Percentiles rank a stretch among this genome's conserved stretches.
These are phyloP conservation scores for Skeletonema grethae DNA, from an alignment of 108 stramenopile species.

Conservation along the genomic window DNA sequence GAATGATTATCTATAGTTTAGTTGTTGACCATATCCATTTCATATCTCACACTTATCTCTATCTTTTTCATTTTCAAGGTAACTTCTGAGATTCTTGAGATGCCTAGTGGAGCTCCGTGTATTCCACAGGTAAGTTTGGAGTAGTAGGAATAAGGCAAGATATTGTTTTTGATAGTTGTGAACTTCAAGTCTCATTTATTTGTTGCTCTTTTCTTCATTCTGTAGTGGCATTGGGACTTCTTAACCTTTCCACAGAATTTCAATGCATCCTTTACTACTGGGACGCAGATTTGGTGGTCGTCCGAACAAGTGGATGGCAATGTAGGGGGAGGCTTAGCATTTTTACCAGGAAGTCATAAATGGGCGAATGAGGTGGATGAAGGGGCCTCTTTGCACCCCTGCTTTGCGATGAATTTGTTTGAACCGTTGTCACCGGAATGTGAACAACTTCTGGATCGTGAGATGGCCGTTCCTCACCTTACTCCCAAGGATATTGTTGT, in stretches of 20 bases:
- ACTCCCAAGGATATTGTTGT: slow-evolving; percentile 7
- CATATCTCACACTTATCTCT: too few species aligned
- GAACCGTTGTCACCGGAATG: slow-evolving; percentile 2
- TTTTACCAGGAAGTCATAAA: background rate
- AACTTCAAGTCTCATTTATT: too few species aligned
- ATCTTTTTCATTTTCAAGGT: background rate
- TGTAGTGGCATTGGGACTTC: slow-evolving; percentile 11
- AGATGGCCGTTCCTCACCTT: background rate
- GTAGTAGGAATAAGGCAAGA: too few species aligned
- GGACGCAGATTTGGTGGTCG: slow-evolving; percentile 7
- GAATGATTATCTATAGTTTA: too few species aligned
- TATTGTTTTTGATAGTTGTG: too few species aligned
- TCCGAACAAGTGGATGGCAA: slow-evolving; percentile 3
- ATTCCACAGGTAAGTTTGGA: too few species aligned
- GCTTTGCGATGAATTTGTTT: slow-evolving; percentile 15
- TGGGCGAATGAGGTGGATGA: slow-evolving; percentile 12
- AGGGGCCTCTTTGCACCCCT: background rate
- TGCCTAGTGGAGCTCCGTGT: background rate
- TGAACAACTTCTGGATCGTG: background rate
- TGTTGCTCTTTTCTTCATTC: too few species aligned
- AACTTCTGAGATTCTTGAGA: background rate
- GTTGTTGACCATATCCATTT: too few species aligned
- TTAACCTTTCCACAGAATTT: slow-evolving; percentile 5
- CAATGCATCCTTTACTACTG: background rate
- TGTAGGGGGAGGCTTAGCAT: slow-evolving; percentile 9